These are phyloP conservation scores for Osmanthus fragrans DNA, from an alignment of 257 asterid genomes.

Conservation along the genomic window DNA sequence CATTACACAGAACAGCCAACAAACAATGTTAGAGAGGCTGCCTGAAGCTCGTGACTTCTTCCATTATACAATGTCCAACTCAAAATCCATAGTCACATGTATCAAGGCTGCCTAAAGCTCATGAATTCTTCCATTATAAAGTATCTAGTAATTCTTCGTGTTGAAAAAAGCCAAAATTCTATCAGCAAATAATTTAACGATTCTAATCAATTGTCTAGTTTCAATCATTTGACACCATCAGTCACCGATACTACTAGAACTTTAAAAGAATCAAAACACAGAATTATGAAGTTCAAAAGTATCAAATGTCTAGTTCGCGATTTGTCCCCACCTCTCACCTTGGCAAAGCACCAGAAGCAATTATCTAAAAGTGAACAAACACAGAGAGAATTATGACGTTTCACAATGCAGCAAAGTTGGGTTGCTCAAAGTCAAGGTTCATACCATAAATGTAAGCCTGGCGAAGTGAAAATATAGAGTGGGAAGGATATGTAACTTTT, in stretches of 20 bases:
- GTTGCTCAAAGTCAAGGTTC: constrained; percentile 20
- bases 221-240: background rate
- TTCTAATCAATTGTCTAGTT: background rate
- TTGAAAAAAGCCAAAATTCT: background rate
- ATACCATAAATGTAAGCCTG: constrained; percentile 69
- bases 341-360: background rate
- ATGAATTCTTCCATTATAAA: background rate
- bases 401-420: constrained; percentile 3
- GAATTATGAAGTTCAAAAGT: background rate
- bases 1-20: background rate
- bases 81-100: background rate
- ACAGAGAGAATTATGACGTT: background rate
- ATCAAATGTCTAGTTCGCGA: background rate
- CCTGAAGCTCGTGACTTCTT: background rate
- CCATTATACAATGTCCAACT: background rate
- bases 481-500: constrained; percentile 53
- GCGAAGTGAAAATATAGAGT: constrained; percentile 56
- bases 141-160: background rate
- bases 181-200: background rate
- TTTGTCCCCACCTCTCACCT: background rate
- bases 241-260: background rate
- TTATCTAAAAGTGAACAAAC: background rate
- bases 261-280: background rate
- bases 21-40: background rate
- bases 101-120: background rate